These are phyloP conservation scores for Fusarium gaditjirri DNA, from an alignment of 2,329 filamentous ascomycete genomes.

Conservation along the genomic window DNA sequence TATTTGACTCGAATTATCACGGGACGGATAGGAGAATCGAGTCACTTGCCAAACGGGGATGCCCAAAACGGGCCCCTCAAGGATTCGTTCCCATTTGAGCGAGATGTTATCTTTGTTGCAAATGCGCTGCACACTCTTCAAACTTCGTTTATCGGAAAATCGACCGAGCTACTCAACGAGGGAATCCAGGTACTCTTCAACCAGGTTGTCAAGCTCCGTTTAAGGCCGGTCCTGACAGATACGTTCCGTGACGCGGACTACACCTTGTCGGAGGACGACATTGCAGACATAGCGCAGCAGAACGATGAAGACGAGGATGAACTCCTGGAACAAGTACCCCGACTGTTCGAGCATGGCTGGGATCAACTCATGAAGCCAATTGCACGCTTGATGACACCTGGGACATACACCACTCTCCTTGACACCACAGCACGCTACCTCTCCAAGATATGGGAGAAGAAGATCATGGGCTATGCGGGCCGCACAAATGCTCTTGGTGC, in stretches of 20 bases:
- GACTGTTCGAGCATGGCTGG: constrained; percentile 88
- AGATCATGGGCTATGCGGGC: constrained; percentile 83
- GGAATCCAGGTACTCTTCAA: constrained; percentile 87
- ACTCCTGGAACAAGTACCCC: constrained; percentile 74
- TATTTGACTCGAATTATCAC: constrained; percentile 89
- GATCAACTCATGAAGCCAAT: constrained; percentile 86
- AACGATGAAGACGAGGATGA: constrained; percentile 65
- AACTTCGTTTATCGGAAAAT: constrained; percentile 78
- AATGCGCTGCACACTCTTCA: constrained; percentile 76
- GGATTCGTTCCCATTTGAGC: constrained; percentile 81
- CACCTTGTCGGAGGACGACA: constrained; percentile 70
- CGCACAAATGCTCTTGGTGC: constrained; percentile 84
- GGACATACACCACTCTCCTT: constrained; percentile 80
- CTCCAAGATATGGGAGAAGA: constrained; percentile 83
- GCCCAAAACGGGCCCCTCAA: constrained; percentile 59
- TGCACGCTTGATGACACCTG: constrained; percentile 81
- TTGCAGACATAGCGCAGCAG: constrained; percentile 65
- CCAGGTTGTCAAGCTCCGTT: constrained; percentile 84
- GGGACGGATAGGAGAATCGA: constrained; percentile 65
- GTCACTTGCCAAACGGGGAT: constrained; percentile 50
- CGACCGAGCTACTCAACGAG: constrained; percentile 83
- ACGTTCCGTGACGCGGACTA: constrained; percentile 95
- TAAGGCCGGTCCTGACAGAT: constrained; percentile 86
- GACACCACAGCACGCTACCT: constrained; percentile 79
- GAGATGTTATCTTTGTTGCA: constrained; percentile 77